Evolutionary conservation across 345 rosid genomes (phyloP).

Genomic region (Rhodamnia rubescens): DNA sequence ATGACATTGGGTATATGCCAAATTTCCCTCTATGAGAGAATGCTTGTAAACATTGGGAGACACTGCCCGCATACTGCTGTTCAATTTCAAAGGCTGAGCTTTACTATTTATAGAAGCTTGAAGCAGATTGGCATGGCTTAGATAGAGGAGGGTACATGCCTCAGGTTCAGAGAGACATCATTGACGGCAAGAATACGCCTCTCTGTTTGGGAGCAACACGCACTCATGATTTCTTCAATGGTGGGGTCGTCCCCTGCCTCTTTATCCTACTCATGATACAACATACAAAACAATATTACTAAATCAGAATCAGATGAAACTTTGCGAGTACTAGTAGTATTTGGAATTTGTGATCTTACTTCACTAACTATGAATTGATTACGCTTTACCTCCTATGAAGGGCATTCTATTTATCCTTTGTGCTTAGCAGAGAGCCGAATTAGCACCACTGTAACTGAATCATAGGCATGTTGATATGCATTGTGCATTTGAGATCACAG

Average conservation of each 20-base stretch:
- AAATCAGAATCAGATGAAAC: not conserved
- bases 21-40: not conserved
- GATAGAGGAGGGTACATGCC: not conserved
- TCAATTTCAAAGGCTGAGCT: too few relatives aligned
- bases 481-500: not conserved
- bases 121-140: not conserved
- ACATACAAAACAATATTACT: not conserved
- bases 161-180: not conserved
- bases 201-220: constrained; percentile 51
- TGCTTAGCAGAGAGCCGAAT: not conserved
- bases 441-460: not conserved
- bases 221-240: constrained; percentile 53
- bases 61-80: not conserved
- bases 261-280: constrained; percentile 44
- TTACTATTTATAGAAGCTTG: not conserved
- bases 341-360: not conserved
- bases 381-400: not conserved
- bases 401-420: not conserved
- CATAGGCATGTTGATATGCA: not conserved
- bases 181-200: not conserved
- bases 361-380: not conserved
- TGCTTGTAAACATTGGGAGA: not conserved
- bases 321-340: not conserved
- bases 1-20: not conserved
- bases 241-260: constrained; percentile 95